Base-by-base conservation (phyloP, 1,284 basidiomycete genomes). In the Cutaneotrichosporon sp. region DNA sequence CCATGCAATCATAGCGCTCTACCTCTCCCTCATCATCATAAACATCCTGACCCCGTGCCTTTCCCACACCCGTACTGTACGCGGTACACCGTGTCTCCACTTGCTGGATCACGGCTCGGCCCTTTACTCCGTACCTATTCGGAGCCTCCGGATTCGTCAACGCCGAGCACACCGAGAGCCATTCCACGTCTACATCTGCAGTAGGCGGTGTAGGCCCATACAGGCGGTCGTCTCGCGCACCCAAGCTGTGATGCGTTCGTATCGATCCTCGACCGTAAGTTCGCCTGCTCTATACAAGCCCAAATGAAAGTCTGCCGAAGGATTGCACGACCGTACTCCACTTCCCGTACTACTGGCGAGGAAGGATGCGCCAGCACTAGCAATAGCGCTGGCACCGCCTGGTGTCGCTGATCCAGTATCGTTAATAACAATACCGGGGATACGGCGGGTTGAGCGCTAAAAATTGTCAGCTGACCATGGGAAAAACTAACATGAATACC, bases 181-280 rank as follows among this genome's bases (percentile, higher is more conserved):
- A 36, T 36, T 9, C 36, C 13, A 9, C 9, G 2, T 21, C 30
- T 32, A 53, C 51, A 34, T 32, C 13, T 30, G 30, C 18, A 53
- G 51, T 31, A 53, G 31, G 8, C 51, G 51, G 10, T 53, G 30
- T 16, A 53, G 30, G 13, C 51, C 51, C 18, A 31, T n/a, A n/a
- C 51, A 53, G 31, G 51, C 51, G 18, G 31, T 34, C 51, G 51
- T 53, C 30, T 53, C 51, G 16, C 26, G 30, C 26, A 53, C 51
- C 51, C 51, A 53, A 8, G 26, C 18, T 4, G 7, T 31, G 51
- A 53, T 53, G 30, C 51, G 51, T 31, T 53, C 51, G 30, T 53
- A 53, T 30, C 51, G 30, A 18, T 53, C 51, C 51, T 53, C 51
- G 51, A 53, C 51, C 16, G 51, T 53, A 18, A 53, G 51, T 18